phyloP scores from a whole-genome alignment of 2,329 filamentous ascomycete genomes.

The Ophiocordyceps robertsii region DNA sequence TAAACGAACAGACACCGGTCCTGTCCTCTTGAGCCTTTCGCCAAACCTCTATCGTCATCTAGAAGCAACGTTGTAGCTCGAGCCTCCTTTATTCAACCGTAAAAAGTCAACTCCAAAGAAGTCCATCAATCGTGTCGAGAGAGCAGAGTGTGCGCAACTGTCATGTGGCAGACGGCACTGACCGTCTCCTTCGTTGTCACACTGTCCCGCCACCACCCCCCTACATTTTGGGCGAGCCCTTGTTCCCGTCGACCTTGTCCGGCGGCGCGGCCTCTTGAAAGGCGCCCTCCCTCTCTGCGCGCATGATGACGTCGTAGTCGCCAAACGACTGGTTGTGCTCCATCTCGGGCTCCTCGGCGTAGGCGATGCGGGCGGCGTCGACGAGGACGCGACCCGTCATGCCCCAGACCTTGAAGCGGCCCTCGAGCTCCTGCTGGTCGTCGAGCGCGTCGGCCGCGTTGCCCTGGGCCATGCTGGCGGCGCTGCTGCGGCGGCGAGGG shows the following conservation, averaged over 20 bases:
- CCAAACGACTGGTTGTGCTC: conserved; percentile 48
- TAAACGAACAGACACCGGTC: too few species aligned
- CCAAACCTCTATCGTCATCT: too few species aligned
- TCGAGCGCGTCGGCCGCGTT: conserved; percentile 29
- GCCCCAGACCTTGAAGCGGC: conserved; percentile 76
- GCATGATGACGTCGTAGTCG: conserved; percentile 36
- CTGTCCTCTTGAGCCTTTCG: too few species aligned
- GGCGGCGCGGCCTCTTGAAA: conserved; percentile 24
- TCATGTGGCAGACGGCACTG: neutral
- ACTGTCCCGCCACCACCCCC: too few species aligned
- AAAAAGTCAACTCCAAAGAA: neutral
- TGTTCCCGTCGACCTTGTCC: conserved; percentile 13
- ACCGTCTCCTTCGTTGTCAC: neutral
- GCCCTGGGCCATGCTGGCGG: conserved; percentile 24
- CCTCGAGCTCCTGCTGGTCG: conserved; percentile 29
- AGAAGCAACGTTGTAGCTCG: too few species aligned
- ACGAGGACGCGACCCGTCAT: conserved; percentile 89
- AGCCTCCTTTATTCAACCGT: too few species aligned
- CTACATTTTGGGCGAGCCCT: conserved; percentile 19
- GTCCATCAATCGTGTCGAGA: neutral
- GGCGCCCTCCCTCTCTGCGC: conserved; percentile 30
- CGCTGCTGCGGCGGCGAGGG: conserved; percentile 1
- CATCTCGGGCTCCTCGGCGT: conserved; percentile 70
- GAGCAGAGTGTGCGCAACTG: neutral
- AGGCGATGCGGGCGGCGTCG: conserved; percentile 76